A percentile compares a stretch with the other conserved stretches of the same genome.
Conservation (phyloP, 73 alveolate species). For the Stentor roeselii region DNA sequence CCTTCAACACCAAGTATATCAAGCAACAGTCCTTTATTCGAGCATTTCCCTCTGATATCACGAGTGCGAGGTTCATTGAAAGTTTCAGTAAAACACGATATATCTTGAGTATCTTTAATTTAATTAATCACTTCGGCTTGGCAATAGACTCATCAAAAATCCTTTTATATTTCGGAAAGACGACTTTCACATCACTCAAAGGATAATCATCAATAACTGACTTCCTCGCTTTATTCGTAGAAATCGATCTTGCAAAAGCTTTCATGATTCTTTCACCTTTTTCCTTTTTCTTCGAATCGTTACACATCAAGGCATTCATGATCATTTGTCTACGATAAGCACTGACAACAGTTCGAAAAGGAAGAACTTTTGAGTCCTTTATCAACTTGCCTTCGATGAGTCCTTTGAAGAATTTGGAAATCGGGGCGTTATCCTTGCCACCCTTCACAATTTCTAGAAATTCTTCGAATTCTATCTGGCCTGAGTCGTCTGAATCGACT, state of each 20-base stretch:
- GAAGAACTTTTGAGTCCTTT: constrained; percentile 38
- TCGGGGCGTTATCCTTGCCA: constrained; percentile 28
- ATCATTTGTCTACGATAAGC: constrained; percentile 53
- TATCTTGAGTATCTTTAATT: no score
- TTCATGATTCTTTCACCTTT: constrained; percentile 33
- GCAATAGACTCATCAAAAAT: constrained; percentile 1
- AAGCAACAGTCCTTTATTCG: no score
- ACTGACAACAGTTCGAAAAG: constrained; percentile 54
- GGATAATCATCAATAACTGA: background rate
- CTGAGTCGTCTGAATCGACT: constrained; percentile 93
- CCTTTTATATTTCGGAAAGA: background rate
- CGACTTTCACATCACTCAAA: background rate
- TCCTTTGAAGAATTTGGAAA: constrained; percentile 20
- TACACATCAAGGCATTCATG: constrained; percentile 11
- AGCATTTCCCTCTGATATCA: no score
- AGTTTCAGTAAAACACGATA: no score
- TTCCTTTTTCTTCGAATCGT: constrained; percentile 2
- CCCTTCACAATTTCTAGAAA: constrained; percentile 86
- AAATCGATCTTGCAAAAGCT: constrained; percentile 6
- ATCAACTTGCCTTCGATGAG: constrained; percentile 27
- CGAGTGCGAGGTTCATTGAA: no score
- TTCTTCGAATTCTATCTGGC: constrained; percentile 88
- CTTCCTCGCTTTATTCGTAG: background rate
- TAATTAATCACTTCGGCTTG: background rate
- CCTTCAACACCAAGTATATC: no score